Percentiles rank a stretch among this genome's conserved stretches.
These are phyloP conservation scores for Rhododendron mucronatum DNA, from an alignment of 148 eudicot genomes.

Conservation along the genomic window DNA sequence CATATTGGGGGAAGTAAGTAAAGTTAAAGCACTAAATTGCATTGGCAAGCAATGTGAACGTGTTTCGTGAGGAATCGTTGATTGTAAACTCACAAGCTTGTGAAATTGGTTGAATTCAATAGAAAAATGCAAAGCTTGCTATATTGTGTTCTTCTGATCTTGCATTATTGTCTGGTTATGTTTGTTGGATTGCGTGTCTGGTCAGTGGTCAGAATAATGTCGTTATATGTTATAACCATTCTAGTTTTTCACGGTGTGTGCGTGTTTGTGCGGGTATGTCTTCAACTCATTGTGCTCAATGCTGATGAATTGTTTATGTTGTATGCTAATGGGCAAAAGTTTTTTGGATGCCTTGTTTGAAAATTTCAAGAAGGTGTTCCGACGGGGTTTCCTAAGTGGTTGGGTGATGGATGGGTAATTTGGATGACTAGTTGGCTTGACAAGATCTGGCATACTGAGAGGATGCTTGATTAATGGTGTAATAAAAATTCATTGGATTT, in stretches of 20 bases:
- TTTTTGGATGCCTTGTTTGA: not conserved
- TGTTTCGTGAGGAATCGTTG: not conserved
- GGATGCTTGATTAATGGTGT: not conserved
- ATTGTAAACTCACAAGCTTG: not conserved
- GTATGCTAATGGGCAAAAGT: not conserved
- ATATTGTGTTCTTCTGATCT: not conserved
- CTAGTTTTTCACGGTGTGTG: not conserved
- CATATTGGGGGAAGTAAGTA: not conserved
- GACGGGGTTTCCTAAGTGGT: not conserved
- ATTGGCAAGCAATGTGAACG: not conserved
- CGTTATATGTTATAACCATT: not conserved
- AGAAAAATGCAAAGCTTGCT: not conserved
- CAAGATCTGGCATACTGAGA: not conserved
- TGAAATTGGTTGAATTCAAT: not conserved
- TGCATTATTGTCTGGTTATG: not conserved
- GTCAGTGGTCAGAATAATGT: not conserved
- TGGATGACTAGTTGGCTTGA: not conserved
- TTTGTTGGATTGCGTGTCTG: not conserved
- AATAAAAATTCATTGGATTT: not conserved
- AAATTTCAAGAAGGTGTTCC: not conserved
- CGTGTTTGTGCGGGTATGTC: not conserved
- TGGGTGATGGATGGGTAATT: not conserved
- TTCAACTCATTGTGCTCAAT: not conserved
- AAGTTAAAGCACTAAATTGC: not conserved
- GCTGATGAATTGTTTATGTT: not conserved